Percentiles rank a stretch among this genome's conserved stretches.
phyloP scores from a whole-genome alignment of 345 rosid species.

The Populus nigra region DNA sequence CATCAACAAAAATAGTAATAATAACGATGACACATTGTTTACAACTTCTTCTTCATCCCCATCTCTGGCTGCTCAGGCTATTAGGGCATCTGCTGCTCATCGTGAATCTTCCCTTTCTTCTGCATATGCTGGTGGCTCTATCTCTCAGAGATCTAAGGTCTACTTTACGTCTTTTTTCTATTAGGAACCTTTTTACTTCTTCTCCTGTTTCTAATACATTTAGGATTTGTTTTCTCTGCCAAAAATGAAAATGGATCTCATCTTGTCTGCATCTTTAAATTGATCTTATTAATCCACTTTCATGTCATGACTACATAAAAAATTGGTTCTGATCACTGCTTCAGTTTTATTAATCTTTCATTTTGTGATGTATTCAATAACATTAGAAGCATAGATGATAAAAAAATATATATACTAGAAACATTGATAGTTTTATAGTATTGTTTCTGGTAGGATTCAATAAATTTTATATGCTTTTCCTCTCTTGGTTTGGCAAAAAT shows the following conservation, averaged over 20 bases:
- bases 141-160: constrained; percentile 57
- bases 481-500: neutral
- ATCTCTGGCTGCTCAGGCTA: constrained; percentile 83
- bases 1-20: constrained; percentile 5
- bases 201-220: neutral
- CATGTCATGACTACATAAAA: neutral
- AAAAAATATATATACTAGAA: neutral
- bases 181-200: neutral
- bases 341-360: neutral
- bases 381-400: too few species aligned
- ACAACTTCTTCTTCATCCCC: constrained; percentile 40
- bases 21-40: constrained; percentile 7
- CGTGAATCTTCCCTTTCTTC: constrained; percentile 50
- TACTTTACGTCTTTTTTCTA: neutral
- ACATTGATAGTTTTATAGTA: neutral
- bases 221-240: neutral
- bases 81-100: constrained; percentile 67
- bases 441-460: neutral
- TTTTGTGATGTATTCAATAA: neutral
- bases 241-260: neutral
- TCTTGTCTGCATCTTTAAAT: neutral
- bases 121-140: constrained; percentile 46
- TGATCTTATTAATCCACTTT: neutral
- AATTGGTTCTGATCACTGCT: neutral
- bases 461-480: neutral